Evolutionary conservation across 2,329 filamentous ascomycete species (phyloP).

Genomic region (Sclerotiophoma versabilis): DNA sequence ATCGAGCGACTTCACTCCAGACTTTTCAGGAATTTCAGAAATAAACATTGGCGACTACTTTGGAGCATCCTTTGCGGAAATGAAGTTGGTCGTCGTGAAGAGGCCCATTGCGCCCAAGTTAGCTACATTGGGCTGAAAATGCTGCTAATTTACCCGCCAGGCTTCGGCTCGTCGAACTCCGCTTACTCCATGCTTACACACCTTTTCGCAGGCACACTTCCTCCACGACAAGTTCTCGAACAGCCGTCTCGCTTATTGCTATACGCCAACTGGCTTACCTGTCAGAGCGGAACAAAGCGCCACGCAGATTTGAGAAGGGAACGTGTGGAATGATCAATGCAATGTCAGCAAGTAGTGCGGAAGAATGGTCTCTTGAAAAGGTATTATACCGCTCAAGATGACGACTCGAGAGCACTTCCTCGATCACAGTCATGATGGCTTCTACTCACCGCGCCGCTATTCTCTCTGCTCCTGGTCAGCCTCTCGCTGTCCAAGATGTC

Average conservation of each 20-base stretch:
- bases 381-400: neutral
- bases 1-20: neutral
- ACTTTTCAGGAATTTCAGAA: neutral
- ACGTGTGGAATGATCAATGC: neutral
- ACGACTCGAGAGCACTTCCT: neutral
- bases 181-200: conserved; percentile 44
- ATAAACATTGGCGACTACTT: neutral
- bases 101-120: conserved; percentile 28
- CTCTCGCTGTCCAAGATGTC: neutral
- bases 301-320: too few species aligned
- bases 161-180: neutral
- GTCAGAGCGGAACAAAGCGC: too few species aligned
- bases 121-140: conserved; percentile 21
- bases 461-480: neutral
- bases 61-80: conserved; percentile 2
- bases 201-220: conserved; percentile 3
- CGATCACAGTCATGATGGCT: neutral
- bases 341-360: neutral
- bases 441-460: neutral
- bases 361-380: neutral
- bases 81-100: conserved; percentile 9
- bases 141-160: conserved; percentile 35
- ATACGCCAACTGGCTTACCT: neutral
- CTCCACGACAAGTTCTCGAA: neutral
- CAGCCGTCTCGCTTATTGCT: neutral